These are phyloP conservation scores for Lupinus albus DNA, from an alignment of 306 rosid species.

Conservation along the genomic window DNA sequence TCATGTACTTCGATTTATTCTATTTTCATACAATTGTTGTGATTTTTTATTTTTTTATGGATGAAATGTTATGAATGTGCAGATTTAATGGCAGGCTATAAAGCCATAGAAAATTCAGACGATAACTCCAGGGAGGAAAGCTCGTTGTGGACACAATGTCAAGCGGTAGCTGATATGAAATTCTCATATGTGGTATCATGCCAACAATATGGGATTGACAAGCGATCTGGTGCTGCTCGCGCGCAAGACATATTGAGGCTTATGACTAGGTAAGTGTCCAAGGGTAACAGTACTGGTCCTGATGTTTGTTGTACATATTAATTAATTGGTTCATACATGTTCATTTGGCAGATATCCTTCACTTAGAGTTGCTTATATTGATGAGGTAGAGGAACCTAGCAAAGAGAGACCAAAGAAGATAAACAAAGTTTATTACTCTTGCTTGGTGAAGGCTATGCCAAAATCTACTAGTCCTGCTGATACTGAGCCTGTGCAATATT, in stretches of 20 bases:
- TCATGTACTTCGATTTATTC: slow-evolving; percentile 7
- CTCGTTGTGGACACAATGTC: slow-evolving; percentile 91
- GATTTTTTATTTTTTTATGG: slow-evolving; percentile 6
- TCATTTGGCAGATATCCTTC: slow-evolving; percentile 78
- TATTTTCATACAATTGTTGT: slow-evolving; percentile 8
- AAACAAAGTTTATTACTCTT: slow-evolving; percentile 84
- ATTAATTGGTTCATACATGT: slow-evolving; percentile 28
- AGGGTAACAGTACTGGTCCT: slow-evolving; percentile 3
- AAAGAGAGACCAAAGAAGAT: slow-evolving; percentile 73
- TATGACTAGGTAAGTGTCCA: slow-evolving; percentile 71
- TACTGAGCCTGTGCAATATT: slow-evolving; percentile 66
- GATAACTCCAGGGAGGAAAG: slow-evolving; percentile 79
- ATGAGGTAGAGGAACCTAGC: slow-evolving; percentile 92
- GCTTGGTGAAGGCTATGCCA: slow-evolving; percentile 92
- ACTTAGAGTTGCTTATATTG: slow-evolving; percentile 91
- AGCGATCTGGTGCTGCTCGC: slow-evolving; percentile 80
- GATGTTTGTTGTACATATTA: neutral
- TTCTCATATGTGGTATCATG: slow-evolving; percentile 96
- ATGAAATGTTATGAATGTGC: slow-evolving; percentile 39
- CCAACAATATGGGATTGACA: slow-evolving; percentile 90
- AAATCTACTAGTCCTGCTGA: slow-evolving; percentile 77
- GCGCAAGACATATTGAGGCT: slow-evolving; percentile 90
- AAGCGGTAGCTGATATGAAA: slow-evolving; percentile 95
- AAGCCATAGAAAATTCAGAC: slow-evolving; percentile 85
- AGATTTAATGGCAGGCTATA: slow-evolving; percentile 97